Evolutionary conservation across 768 basidiomycete species (phyloP).

Genomic region (Vararia minispora): DNA sequence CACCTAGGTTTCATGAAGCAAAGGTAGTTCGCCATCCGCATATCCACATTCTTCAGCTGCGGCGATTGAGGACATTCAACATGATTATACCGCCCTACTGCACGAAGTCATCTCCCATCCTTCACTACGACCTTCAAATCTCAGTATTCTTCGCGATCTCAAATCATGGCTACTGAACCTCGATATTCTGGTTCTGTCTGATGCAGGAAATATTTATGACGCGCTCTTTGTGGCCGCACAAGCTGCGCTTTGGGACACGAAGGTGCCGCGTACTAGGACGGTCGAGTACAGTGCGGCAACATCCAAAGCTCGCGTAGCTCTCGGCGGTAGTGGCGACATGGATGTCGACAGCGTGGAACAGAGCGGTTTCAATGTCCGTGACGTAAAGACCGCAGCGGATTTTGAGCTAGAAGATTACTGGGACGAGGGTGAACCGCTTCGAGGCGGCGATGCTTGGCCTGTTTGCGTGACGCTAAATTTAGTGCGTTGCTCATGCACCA

Average conservation of each 20-base stretch:
- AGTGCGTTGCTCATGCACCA: conserved; percentile 30
- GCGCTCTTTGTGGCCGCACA: conserved; percentile 71
- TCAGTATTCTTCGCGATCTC: conserved; percentile 34
- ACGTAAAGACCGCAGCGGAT: conserved; percentile 41
- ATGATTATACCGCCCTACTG: conserved; percentile 56
- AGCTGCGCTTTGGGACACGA: conserved; percentile 73
- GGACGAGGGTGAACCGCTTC: conserved; percentile 69
- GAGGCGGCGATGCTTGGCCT: conserved; percentile 58
- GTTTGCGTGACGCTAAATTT: conserved; percentile 70
- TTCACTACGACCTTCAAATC: conserved; percentile 55
- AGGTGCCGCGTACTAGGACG: conserved; percentile 60
- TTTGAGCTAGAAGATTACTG: conserved; percentile 84
- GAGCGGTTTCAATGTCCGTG: conserved; percentile 50
- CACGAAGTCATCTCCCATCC: conserved; percentile 55
- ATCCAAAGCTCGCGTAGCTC: conserved; percentile 12
- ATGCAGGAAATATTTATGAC: conserved; percentile 68
- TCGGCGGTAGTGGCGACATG: conserved; percentile 31
- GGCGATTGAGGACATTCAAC: conserved; percentile 66
- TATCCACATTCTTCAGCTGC: conserved; percentile 56
- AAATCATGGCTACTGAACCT: conserved; percentile 72
- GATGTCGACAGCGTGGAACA: conserved; percentile 37
- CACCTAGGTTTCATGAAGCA: conserved; percentile 13
- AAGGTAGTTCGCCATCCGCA: conserved; percentile 67
- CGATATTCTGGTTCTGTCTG: conserved; percentile 63
- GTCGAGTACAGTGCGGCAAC: conserved; percentile 54